Evolutionary conservation across 768 basidiomycete species (phyloP), one percentile per base, ranked within the genome.

Genomic region (Xerocomus spinulosus): DNA sequence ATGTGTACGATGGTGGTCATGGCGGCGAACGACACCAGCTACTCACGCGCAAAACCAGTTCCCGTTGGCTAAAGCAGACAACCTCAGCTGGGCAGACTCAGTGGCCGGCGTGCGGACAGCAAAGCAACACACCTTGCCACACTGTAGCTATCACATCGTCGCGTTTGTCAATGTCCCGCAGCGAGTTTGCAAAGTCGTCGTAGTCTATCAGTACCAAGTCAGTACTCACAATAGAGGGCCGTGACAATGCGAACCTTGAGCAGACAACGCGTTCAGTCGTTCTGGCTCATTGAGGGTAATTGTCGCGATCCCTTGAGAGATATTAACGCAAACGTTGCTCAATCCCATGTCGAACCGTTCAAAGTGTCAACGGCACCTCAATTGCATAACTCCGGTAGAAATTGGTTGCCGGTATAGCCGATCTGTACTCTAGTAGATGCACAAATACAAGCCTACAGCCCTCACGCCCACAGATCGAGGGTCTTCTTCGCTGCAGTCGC

Each of bases 11-110:
- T 30, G 5, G 9, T 15, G 42, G 26, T 17, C 38, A 41, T 25
- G 23, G 15, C 26, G 5, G 29, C 24, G 5, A 10, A n/a, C 14
- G 34, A n/a, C 21, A 34, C 40, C 47, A 34, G 26, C 4, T 15
- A 66, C 82, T 58, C 60, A 85, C 84, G 84, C 76, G 69, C 82
- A 87, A 63, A 87, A 86, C 83, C 83, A 86, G 51, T 71, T 76
- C 3, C 85, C 85, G 28, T 71, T 81, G 9, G 81, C 84, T 84
- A 37, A 4, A 38, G 13, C 17, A 17, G 32, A 32, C 38, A 24
- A 35, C 2, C 13, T 43, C 36, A 44, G 34, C 5, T 17, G 28
- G n/a, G 29, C 10, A 29, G 18, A 14, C 10, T 15, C 13, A 43
- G 1, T 2, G 24, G 24, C n/a, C 23, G 35, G 25, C 12, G 23